phyloP scores from a whole-genome alignment of 2,329 filamentous ascomycete species.

The Trichoderma sp. region DNA sequence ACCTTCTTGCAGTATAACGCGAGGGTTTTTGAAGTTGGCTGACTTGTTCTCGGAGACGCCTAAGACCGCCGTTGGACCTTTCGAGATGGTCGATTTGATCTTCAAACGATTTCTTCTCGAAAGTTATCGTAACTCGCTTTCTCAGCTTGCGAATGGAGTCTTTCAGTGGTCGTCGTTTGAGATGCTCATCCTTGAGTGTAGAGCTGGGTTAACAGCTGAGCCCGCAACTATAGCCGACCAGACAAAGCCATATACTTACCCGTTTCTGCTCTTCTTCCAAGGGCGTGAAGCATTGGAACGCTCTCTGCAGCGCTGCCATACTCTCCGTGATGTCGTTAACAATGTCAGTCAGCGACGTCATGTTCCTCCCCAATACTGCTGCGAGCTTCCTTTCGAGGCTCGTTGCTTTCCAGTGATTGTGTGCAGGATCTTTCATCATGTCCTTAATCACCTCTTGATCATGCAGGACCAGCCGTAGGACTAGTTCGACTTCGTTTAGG shows the following conservation, averaged over 20 bases:
- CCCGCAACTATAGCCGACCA: neutral
- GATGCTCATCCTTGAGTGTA: neutral
- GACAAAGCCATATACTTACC: neutral
- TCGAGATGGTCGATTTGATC: neutral
- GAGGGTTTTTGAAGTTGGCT: neutral
- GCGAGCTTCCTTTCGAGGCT: neutral
- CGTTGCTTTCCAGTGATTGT: neutral
- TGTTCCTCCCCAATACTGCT: neutral
- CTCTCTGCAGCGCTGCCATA: neutral
- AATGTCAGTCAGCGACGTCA: neutral
- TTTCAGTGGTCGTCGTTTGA: neutral
- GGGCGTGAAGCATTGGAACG: neutral
- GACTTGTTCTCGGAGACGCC: conserved; percentile 9
- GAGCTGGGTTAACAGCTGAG: neutral
- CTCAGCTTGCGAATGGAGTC: conserved; percentile 5
- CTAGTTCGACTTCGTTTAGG: conserved; percentile 3
- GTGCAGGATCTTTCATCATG: conserved; percentile 4
- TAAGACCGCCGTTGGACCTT: neutral
- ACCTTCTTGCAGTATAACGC: neutral
- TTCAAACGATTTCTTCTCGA: conserved; percentile 7
- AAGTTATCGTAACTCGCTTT: conserved; percentile 10
- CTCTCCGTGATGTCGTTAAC: neutral
- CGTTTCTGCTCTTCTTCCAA: conserved; percentile 4
- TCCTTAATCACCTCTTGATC: neutral
- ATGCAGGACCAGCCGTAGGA: neutral